These are phyloP conservation scores for Nakaseomyces kungkrabaensis DNA, from an alignment of 1,139 yeast genomes.

Conservation along the genomic window DNA sequence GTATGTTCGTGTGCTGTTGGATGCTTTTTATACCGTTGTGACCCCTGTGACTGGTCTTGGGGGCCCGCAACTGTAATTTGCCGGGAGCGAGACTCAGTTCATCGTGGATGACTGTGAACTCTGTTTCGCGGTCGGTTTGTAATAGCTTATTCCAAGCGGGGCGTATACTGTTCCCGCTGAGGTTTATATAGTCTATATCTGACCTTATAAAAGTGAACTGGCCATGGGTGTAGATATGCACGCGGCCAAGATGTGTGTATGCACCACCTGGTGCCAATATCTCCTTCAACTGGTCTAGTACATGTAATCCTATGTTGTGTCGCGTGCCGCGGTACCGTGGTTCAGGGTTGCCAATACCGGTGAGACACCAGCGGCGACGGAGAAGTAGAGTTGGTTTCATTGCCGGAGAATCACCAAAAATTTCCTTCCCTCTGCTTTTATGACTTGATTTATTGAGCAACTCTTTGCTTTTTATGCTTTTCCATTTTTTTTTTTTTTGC, in stretches of 20 bases:
- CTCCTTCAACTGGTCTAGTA: constrained; percentile 17
- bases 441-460: no score
- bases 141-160: constrained; percentile 38
- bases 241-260: background rate
- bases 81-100: constrained; percentile 63
- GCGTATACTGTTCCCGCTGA: constrained; percentile 46
- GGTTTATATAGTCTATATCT: constrained; percentile 50
- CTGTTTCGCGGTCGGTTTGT: constrained; percentile 27
- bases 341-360: constrained; percentile 77
- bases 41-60: constrained; percentile 55
- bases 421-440: no score
- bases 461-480: no score
- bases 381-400: background rate
- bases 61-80: constrained; percentile 45
- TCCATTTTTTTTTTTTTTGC: no score
- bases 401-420: no score
- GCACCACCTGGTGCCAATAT: constrained; percentile 13
- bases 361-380: constrained; percentile 27
- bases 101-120: constrained; percentile 59
- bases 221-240: constrained; percentile 7
- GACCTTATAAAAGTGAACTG: constrained; percentile 37
- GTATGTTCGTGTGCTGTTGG: constrained; percentile 26
- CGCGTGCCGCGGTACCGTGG: constrained; percentile 50
- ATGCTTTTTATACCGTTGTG: constrained; percentile 61
- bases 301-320: constrained; percentile 56